Base-by-base conservation (phyloP, 2,329 filamentous ascomycete species). In the Aspergillus glaucus region DNA sequence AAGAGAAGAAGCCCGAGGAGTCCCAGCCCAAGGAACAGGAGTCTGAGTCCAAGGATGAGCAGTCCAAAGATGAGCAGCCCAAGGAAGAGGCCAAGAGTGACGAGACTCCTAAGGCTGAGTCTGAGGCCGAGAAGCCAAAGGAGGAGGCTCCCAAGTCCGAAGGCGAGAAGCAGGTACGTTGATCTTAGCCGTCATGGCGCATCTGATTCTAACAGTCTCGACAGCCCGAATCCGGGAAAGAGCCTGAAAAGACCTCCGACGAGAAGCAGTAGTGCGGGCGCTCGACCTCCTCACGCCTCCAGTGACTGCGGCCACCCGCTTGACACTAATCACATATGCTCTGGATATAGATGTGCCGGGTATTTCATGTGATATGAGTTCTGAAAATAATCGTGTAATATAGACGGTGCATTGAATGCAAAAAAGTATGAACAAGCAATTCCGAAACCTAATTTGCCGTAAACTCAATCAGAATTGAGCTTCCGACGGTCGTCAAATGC, bases 31-130 rank as follows among this genome's bases (percentile, higher is more conserved):
- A 48, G 8, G 37, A 49, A 7, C 32, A 49, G 7, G 22, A 49
- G 30, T 40, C 50, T 2, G 46, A 49, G 3, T 21, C 44, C 30
- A 53, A 54, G 44, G 51, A 48, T 9, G 51, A 55, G 34, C 52
- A 61, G 9, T 9, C 44, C 24, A 30, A 66, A 49, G 64, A 69
- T 60, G 44, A 53, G 52, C 48, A 44, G 28, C 47, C 49, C 28
- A 40, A 40, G 37, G 37, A 17, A 19, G 37, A 40, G 15, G 37
- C 34, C 10, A 40, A 40, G 15, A 19, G 17, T 19, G 37, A 40
- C 4, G 17, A 17, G 3, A 17, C 17, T 40, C 37, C 37, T 9
- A 40, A 40, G 37, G n/a, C 37, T 40, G 37, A 40, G 37, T 10
- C 37, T 3, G 37, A 40, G 37, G 37, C 17, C 4, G 37, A 40